These are phyloP conservation scores for Juglanconis oblonga DNA, from an alignment of 2,329 filamentous ascomycete genomes.

Conservation along the genomic window DNA sequence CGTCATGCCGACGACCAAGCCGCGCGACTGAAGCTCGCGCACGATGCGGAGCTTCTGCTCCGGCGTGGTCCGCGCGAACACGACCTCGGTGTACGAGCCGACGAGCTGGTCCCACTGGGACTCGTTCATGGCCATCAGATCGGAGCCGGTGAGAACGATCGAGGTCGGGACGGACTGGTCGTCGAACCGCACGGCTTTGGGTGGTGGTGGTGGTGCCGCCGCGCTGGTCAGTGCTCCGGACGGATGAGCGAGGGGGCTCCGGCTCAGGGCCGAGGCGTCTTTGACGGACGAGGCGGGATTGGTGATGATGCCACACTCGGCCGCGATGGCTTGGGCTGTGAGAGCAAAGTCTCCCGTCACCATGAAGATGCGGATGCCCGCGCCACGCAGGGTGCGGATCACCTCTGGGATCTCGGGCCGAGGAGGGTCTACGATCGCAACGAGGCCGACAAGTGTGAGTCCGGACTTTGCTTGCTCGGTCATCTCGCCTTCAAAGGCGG, in stretches of 20 bases:
- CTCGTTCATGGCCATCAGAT: conserved; percentile 64
- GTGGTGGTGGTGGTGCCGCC: conserved; percentile 19
- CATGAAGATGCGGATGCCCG: conserved; percentile 77
- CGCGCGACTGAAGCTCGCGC: conserved; percentile 64
- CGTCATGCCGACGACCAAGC: conserved; percentile 75
- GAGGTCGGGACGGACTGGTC: conserved; percentile 36
- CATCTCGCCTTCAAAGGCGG: conserved; percentile 56
- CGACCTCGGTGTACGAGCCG: conserved; percentile 65
- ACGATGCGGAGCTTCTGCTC: conserved; percentile 80
- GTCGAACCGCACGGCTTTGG: conserved; percentile 20
- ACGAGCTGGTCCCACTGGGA: conserved; percentile 66
- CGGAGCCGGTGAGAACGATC: conserved; percentile 62
- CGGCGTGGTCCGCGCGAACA: conserved; percentile 73
- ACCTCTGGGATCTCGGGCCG: conserved; percentile 69
- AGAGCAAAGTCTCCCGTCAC: conserved; percentile 77
- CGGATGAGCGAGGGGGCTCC: conserved; percentile 23
- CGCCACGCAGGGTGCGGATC: conserved; percentile 62
- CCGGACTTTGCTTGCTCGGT: conserved; percentile 50
- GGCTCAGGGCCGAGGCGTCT: conserved; percentile 48
- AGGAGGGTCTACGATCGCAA: conserved; percentile 76
- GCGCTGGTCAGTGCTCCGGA: conserved; percentile 18
- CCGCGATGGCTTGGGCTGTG: conserved; percentile 70
- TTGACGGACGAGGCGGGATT: conserved; percentile 48
- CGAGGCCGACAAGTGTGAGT: conserved; percentile 68
- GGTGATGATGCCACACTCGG: conserved; percentile 69